These are phyloP conservation scores for Oryza glaberrima DNA, from an alignment of 176 grass and related monocot genomes.

Conservation along the genomic window DNA sequence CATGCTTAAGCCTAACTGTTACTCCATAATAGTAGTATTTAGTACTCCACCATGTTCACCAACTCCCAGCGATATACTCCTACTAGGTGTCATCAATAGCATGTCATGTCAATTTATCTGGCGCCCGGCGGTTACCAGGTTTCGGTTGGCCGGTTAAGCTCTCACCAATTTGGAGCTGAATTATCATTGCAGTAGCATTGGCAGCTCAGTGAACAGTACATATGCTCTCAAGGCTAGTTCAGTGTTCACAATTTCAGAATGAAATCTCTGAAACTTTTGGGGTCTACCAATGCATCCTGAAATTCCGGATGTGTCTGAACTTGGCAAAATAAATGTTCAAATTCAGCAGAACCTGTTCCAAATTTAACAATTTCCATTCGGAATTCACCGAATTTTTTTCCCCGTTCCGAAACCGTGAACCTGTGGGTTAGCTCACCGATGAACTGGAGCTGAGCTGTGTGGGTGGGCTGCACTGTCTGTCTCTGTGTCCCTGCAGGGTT, in stretches of 20 bases:
- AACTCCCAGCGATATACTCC: no score
- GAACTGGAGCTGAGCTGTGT: background rate
- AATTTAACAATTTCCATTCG: no score
- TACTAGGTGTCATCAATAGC: background rate
- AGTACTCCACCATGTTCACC: background rate
- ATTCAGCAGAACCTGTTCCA: no score
- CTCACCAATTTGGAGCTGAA: background rate
- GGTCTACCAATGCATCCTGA: no score
- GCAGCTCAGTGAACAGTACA: background rate
- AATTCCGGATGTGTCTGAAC: no score
- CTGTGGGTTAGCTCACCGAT: background rate
- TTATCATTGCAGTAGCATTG: background rate
- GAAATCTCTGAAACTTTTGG: no score
- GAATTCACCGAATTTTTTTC: no score
- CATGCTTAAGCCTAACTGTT: background rate
- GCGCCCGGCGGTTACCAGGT: background rate
- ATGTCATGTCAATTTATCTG: background rate
- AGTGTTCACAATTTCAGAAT: no score
- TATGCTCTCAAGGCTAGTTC: no score
- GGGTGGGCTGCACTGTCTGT: background rate
- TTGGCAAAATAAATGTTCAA: no score
- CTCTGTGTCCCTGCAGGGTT: conserved; percentile 56
- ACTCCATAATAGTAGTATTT: background rate
- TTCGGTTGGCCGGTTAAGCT: background rate
- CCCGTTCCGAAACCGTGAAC: background rate